Percentiles rank a stretch among this genome's conserved stretches.
Conservation (phyloP, 1,284 basidiomycete genomes). For the Ustilago shanxiensis region DNA sequence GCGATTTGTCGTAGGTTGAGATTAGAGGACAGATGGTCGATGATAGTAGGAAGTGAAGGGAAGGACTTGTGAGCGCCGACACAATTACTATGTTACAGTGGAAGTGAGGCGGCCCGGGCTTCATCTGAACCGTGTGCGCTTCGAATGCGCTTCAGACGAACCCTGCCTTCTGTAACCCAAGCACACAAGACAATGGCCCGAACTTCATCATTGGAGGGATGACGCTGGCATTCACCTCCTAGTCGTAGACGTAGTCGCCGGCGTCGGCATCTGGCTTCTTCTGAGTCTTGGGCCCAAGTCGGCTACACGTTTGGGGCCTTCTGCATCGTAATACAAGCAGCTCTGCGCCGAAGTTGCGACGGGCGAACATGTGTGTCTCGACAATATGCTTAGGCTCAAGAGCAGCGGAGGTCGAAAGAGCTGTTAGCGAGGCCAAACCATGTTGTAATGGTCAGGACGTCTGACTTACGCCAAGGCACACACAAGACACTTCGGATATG, state of each 20-base stretch:
- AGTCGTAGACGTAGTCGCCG: background rate
- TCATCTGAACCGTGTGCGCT: background rate
- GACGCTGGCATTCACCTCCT: background rate
- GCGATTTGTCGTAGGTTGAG: background rate
- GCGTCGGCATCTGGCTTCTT: conserved; percentile 1
- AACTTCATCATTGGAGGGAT: background rate
- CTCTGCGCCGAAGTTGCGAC: background rate
- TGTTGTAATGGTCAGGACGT: background rate
- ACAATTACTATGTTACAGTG: too few species aligned
- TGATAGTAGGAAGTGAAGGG: background rate
- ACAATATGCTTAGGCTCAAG: conserved; percentile 1
- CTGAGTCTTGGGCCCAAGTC: background rate
- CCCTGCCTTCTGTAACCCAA: background rate
- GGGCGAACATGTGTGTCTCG: background rate
- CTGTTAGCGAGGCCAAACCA: background rate
- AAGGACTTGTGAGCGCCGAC: too few species aligned
- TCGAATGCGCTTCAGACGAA: background rate
- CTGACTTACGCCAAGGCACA: background rate
- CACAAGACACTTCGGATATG: background rate
- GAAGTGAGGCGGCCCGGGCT: background rate
- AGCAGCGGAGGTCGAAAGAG: conserved; percentile 1
- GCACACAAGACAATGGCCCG: background rate
- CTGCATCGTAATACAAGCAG: background rate
- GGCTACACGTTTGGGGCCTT: background rate
- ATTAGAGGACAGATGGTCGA: background rate